phyloP scores from a whole-genome alignment of 2,329 filamentous ascomycete genomes.

The Monilinia vaccinii-corymbosi region DNA sequence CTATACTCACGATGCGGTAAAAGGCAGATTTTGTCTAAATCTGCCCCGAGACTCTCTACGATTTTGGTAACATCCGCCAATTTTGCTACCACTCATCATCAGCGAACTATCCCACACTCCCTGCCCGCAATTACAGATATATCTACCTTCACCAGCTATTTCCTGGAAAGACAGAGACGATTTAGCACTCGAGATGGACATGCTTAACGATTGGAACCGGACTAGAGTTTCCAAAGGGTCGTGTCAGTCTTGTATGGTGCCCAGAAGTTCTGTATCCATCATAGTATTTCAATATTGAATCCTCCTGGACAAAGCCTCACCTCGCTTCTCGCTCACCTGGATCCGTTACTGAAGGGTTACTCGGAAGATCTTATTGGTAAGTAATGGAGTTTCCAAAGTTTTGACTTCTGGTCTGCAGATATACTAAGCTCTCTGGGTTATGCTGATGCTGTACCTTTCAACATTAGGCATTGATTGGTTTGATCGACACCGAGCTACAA shows the following conservation, averaged over 20 bases:
- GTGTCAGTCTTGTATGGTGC: background rate
- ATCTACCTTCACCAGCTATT: slow-evolving; percentile 24
- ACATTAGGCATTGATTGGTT: background rate
- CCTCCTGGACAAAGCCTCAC: background rate
- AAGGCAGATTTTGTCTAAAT: slow-evolving; percentile 52
- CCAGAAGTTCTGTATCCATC: background rate
- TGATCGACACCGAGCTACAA: background rate
- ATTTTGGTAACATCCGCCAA: slow-evolving; percentile 58
- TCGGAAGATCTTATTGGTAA: background rate
- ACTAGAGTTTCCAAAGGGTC: background rate
- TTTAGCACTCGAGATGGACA: slow-evolving; percentile 14
- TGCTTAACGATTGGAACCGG: background rate
- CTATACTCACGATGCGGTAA: slow-evolving; percentile 46
- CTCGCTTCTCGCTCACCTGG: background rate
- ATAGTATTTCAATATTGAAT: background rate
- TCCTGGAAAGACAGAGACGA: slow-evolving; percentile 18
- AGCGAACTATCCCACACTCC: slow-evolving; percentile 1
- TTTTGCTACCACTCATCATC: slow-evolving; percentile 44
- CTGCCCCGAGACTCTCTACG: slow-evolving; percentile 50
- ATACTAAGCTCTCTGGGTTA: background rate
- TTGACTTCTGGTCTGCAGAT: background rate
- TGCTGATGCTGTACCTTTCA: background rate
- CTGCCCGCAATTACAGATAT: background rate
- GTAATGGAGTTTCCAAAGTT: background rate
- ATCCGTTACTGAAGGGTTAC: background rate